These are phyloP conservation scores for Huntiella abstrusa DNA, from an alignment of 2,329 filamentous ascomycete species.

Conservation along the genomic window DNA sequence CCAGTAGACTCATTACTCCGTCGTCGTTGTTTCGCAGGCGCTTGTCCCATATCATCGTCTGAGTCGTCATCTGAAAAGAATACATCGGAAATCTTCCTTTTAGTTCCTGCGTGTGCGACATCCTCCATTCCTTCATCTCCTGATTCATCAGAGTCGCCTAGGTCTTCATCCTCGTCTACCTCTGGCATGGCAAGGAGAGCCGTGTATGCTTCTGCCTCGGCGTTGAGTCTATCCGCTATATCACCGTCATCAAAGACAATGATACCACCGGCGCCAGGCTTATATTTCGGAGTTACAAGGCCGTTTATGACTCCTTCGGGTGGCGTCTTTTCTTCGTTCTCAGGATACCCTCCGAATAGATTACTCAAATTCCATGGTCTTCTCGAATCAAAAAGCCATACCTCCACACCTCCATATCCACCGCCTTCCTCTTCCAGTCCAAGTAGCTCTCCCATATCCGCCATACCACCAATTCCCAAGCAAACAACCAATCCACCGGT, in stretches of 20 bases:
- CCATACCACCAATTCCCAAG: conserved; percentile 77
- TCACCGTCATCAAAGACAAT: conserved; percentile 94
- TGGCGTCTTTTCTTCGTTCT: conserved; percentile 18
- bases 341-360: conserved; percentile 60
- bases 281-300: conserved; percentile 51
- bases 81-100: conserved; percentile 61
- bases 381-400: conserved; percentile 85
- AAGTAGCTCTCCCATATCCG: conserved; percentile 66
- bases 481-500: conserved; percentile 80
- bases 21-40: conserved; percentile 59
- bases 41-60: conserved; percentile 36
- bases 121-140: conserved; percentile 28
- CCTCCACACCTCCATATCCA: conserved; percentile 66
- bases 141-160: conserved; percentile 38
- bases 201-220: conserved; percentile 65
- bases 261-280: conserved; percentile 65
- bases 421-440: conserved; percentile 48
- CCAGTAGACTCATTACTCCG: conserved; percentile 70
- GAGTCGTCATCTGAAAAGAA: conserved; percentile 48
- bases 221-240: conserved; percentile 60
- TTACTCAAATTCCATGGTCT: conserved; percentile 91
- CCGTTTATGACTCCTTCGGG: conserved; percentile 50
- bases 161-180: conserved; percentile 54
- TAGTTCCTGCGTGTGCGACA: conserved; percentile 35
- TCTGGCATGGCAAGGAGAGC: conserved; percentile 84